Conservation (phyloP, 1,284 basidiomycete species). For the Melampsora americana region DNA sequence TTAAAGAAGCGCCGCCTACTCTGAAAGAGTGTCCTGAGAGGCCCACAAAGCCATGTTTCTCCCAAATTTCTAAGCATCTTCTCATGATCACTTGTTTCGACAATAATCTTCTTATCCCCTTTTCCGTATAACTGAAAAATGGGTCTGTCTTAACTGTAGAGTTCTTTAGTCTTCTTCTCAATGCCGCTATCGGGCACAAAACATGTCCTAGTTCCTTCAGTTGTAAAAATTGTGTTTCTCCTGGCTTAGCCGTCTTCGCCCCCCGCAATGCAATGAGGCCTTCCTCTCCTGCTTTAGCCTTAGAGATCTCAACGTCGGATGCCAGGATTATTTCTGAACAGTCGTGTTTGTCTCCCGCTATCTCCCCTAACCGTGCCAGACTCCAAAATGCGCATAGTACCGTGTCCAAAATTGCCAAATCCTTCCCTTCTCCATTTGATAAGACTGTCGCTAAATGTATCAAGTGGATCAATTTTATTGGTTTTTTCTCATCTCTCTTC, state of each 20-base stretch:
- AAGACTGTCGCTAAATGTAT: neutral
- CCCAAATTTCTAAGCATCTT: neutral
- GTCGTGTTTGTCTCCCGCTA: neutral
- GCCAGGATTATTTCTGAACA: neutral
- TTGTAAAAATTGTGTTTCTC: neutral
- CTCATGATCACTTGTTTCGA: neutral
- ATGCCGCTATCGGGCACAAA: neutral
- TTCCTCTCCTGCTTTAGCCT: neutral
- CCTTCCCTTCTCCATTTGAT: neutral
- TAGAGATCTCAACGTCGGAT: neutral
- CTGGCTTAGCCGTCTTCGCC: slow-evolving; percentile 1
- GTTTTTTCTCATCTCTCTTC: neutral
- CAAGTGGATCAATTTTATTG: neutral
- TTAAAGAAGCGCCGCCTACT: neutral
- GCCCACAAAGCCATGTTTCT: neutral
- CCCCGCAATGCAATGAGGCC: neutral
- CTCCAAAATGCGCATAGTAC: neutral
- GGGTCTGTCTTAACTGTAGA: neutral
- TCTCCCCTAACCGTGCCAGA: neutral
- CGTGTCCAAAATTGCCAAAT: no score
- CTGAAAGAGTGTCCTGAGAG: neutral
- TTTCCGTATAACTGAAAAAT: neutral
- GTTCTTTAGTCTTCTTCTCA: neutral
- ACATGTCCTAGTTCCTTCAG: neutral
- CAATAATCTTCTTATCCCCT: neutral